Base-by-base conservation (phyloP, 1,284 basidiomycete species). In the Mycosarcoma maydis region DNA sequence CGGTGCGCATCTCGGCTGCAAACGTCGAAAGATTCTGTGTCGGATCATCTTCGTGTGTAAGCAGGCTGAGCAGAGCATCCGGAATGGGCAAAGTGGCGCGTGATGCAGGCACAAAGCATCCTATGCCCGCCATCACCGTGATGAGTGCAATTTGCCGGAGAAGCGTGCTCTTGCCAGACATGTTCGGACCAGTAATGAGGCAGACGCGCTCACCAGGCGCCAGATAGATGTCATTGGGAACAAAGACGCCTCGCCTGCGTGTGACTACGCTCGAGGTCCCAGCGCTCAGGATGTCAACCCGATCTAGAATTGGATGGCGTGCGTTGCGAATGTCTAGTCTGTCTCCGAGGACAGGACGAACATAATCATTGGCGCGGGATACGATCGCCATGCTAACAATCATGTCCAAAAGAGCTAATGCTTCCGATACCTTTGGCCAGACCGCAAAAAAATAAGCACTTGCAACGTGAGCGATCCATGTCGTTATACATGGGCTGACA, bases 91-190 rank as follows among this genome's bases (percentile, higher is more conserved):
- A 69, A 6, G 58, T 50, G 1, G 65, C 65, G 6, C 51, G 45
- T 4, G 45, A 26, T 4, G 65, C 65, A 19, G 65, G 65, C 6
- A 68, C 65, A 82, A 92, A 94, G 82, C 89, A 92, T 0, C 94
- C 93, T 2, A 75, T 53, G 14, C 92, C 89, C 0, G 92, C 92
- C 87, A 95, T 90, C 17, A 95, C 85, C 0, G 88, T 86, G 40
- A 97, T 83, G 3, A 97, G 85, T 0, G 90, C 94, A 26, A 93
- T 87, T 79, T 96, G 93, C 17, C 89, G 87, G 10, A 98, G 84
- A 76, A 94, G 94, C 0, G 94, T 97, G 78, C 91, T 95, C 83
- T 98, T 98, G 1, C 92, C 92, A 86, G 72, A 46, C 53, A 72
- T 69, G 47, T 80, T 89, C 88, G 72, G 91, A 26, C 91, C 52